These are phyloP conservation scores for Brasenia schreberi DNA, from an alignment of 164 flowering plant genomes.

Conservation along the genomic window DNA sequence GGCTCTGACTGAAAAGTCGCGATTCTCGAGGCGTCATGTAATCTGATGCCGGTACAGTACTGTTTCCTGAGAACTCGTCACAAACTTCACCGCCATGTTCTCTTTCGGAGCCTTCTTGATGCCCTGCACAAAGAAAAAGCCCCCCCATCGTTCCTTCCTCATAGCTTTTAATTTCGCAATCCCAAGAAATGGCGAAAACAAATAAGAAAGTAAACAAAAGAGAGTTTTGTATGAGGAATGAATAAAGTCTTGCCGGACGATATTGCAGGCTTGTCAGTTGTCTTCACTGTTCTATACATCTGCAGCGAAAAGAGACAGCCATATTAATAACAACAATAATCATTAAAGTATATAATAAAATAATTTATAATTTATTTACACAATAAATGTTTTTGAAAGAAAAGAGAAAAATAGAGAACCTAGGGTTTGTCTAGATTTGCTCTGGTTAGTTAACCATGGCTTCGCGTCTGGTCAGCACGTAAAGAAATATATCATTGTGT, in stretches of 20 bases:
- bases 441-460: background rate
- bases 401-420: background rate
- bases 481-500: background rate
- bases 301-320: constrained; percentile 17
- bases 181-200: background rate
- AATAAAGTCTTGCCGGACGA: constrained; percentile 47
- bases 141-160: background rate
- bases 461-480: constrained; percentile 2
- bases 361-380: no score
- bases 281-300: constrained; percentile 98
- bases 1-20: constrained; percentile 36
- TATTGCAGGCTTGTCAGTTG: constrained; percentile 80
- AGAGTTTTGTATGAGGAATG: background rate
- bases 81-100: constrained; percentile 76
- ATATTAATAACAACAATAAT: background rate
- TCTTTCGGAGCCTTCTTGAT: constrained; percentile 53
- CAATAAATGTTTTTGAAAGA: background rate
- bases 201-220: background rate
- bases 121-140: constrained; percentile 20
- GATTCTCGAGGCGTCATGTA: constrained; percentile 22
- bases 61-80: constrained; percentile 31
- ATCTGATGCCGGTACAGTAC: constrained; percentile 7
- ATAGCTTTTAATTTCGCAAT: background rate
- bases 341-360: no score
- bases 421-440: background rate